Evolutionary conservation across 1,284 basidiomycete species (phyloP).

Genomic region (Cryptococcus maquisensis): DNA sequence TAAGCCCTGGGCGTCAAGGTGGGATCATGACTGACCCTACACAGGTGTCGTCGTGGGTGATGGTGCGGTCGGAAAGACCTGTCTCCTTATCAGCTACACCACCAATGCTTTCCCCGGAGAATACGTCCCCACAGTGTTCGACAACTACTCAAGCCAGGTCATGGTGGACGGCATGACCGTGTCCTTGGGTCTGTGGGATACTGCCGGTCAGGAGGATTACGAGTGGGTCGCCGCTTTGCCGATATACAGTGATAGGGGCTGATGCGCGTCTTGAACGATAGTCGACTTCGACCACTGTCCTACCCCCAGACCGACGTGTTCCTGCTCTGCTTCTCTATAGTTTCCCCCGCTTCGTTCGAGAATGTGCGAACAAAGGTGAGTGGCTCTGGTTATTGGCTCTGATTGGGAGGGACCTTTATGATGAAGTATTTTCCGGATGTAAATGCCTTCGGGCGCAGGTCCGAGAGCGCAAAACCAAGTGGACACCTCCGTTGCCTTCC

Average conservation of each 20-base stretch:
- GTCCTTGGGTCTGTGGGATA: slow-evolving; percentile 96
- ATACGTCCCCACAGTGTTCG: slow-evolving; percentile 82
- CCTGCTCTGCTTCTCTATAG: slow-evolving; percentile 97
- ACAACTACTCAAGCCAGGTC: slow-evolving; percentile 59
- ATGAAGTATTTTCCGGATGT: slow-evolving; percentile 17
- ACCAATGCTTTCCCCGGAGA: slow-evolving; percentile 85
- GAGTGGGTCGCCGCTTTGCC: slow-evolving; percentile 34
- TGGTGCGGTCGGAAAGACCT: slow-evolving; percentile 99
- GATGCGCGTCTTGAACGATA: slow-evolving; percentile 40
- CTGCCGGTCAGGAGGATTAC: slow-evolving; percentile 93
- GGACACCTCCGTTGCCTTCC: slow-evolving; percentile 24
- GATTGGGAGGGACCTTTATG: not conserved
- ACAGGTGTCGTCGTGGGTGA: slow-evolving; percentile 88
- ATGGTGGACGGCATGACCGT: slow-evolving; percentile 99
- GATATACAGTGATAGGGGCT: not conserved
- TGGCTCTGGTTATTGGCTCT: not conserved
- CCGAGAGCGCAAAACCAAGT: slow-evolving; percentile 50
- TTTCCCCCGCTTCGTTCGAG: slow-evolving; percentile 95
- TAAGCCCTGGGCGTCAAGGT: slow-evolving; percentile 7
- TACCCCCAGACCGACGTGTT: slow-evolving; percentile 99
- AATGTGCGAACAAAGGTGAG: slow-evolving; percentile 93
- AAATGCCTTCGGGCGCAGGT: slow-evolving; percentile 38
- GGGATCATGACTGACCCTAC: not conserved
- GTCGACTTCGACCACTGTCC: slow-evolving; percentile 92
- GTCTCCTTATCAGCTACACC: slow-evolving; percentile 94